Evolutionary conservation across 352 stramenopile genomes (phyloP), one percentile per base, ranked within the genome.

Genomic region (Phytophthora foliorum): DNA sequence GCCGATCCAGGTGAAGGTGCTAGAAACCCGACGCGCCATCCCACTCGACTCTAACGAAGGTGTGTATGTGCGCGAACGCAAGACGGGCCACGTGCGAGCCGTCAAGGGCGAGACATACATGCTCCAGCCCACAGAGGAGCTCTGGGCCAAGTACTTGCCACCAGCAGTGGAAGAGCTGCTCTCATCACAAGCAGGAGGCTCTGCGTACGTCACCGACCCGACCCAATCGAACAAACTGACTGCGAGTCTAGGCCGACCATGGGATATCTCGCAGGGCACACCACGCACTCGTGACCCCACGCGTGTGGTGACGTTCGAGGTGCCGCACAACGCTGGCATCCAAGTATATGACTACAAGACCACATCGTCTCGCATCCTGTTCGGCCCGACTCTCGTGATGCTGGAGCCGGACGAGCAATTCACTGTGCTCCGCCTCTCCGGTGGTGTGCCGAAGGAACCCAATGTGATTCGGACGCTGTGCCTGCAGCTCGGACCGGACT

Each of bases 281-380:
- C 29, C 51, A 24, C 56, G 56, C 0, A 63, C n/a, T 7, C 85
- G 87, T 7, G 87, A 94, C 39, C 69, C 75, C 0, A 93, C 85
- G 25, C 76, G 83, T 5, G 76, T 94, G 16, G 87, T 94, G 8
- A 91, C 80, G 5, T 94, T 94, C 39, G 83, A 93, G 67, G 87
- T 94, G 21, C 85, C 87, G 3, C 87, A 94, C 75, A 94, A 94
- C 21, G 83, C 84, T 14, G 87, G 84, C 21, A 88, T 94, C 4
- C 87, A 94, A 66, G 82, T 94, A 9, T 94, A 94, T 63, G 85
- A 94, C 74, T 94, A 93, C 75, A 92, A 91, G 66, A 92, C 84
- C 41, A 93, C 84, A 22, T 90, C 79, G 31, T 93, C 84, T 2
- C 84, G 87, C 29, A 94, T 94, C 38, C 73, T 93, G 57, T 94